Conservation (phyloP, 2,329 filamentous ascomycete genomes). For the Sporothrix globosa region DNA sequence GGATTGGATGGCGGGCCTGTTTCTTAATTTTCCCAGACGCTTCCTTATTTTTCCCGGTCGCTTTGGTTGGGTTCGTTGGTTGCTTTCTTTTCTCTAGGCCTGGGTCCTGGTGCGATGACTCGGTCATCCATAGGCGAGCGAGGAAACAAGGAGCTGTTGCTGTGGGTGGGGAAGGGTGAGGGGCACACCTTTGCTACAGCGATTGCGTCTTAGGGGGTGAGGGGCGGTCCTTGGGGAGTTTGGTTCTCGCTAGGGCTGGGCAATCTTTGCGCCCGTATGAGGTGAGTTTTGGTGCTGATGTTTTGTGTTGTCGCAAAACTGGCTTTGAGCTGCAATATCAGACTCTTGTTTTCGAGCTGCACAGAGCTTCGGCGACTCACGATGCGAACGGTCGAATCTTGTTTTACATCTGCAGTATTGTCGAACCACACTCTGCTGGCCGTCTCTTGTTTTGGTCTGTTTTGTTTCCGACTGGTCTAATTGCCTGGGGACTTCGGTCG, state of each 20-base stretch:
- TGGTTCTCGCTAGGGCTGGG: background rate
- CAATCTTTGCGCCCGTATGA: background rate
- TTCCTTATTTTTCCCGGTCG: background rate
- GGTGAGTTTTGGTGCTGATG: background rate
- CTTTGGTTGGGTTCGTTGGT: background rate
- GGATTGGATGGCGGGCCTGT: slow-evolving; percentile 27
- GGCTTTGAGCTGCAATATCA: slow-evolving; percentile 12
- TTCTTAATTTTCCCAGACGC: slow-evolving; percentile 8
- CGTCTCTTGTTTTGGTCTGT: background rate
- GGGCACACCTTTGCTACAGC: slow-evolving; percentile 15
- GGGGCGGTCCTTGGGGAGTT: background rate
- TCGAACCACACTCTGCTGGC: background rate
- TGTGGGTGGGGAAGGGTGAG: slow-evolving; percentile 8
- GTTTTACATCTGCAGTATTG: background rate
- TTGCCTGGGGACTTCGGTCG: background rate
- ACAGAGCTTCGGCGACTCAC: slow-evolving; percentile 3
- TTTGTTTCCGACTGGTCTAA: background rate
- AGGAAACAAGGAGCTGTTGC: background rate
- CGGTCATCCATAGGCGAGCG: slow-evolving; percentile 1
- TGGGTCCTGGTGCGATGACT: slow-evolving; percentile 14
- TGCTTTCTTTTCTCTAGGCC: background rate
- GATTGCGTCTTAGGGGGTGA: slow-evolving; percentile 22
- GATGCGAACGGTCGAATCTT: background rate
- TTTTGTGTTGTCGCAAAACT: background rate
- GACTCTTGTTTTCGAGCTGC: slow-evolving; percentile 7